Conservation (phyloP, 2,329 filamentous ascomycete species). For the Exophiala sideris region DNA sequence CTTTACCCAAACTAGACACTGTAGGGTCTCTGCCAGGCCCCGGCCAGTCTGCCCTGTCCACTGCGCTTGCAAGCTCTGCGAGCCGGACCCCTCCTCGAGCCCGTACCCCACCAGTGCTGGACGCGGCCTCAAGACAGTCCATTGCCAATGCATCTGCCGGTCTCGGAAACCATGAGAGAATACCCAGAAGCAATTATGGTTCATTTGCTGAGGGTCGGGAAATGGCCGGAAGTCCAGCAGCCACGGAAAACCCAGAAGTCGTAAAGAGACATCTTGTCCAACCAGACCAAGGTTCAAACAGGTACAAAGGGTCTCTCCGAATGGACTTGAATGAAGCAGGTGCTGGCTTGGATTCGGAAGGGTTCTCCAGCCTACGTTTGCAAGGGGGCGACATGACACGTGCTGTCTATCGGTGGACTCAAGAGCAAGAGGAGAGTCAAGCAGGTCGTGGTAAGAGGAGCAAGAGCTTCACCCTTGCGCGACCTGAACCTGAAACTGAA, state of each 20-base stretch:
- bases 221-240: conserved; percentile 52
- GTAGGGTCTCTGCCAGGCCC: conserved; percentile 66
- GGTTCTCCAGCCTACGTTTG: conserved; percentile 88
- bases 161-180: conserved; percentile 45
- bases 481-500: conserved; percentile 75
- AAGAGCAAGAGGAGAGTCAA: conserved; percentile 71
- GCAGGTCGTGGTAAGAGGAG: conserved; percentile 64
- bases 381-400: conserved; percentile 94
- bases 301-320: conserved; percentile 35
- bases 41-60: conserved; percentile 81
- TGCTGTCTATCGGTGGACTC: conserved; percentile 94
- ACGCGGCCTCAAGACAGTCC: conserved; percentile 9
- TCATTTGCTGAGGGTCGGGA: conserved; percentile 70
- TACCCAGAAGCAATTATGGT: conserved; percentile 71
- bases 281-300: conserved; percentile 49
- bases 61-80: conserved; percentile 73
- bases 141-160: conserved; percentile 55
- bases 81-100: conserved; percentile 49
- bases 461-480: conserved; percentile 77
- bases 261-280: conserved; percentile 84
- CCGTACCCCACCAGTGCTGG: conserved; percentile 43
- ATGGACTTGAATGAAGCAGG: conserved; percentile 31
- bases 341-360: conserved; percentile 59
- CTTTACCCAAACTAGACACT: conserved; percentile 59
- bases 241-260: conserved; percentile 83